These are phyloP conservation scores for Xerocomus spinulosus DNA, from an alignment of 768 basidiomycete genomes.

Conservation along the genomic window DNA sequence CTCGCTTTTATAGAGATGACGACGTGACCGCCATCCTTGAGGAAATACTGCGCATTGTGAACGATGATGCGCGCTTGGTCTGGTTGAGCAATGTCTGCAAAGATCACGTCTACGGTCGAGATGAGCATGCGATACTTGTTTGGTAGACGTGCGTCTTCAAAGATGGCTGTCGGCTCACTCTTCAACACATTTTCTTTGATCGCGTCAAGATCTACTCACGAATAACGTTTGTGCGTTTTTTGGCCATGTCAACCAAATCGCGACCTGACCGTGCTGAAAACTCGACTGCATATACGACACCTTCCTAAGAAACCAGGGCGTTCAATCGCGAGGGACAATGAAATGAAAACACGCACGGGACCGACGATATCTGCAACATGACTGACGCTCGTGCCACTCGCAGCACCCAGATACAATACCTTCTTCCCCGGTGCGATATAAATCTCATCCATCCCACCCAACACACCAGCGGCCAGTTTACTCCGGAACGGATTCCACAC, in stretches of 20 bases:
- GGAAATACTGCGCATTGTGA: constrained; percentile 91
- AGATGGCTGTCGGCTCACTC: constrained; percentile 58
- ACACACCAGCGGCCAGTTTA: constrained; percentile 94
- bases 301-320: constrained; percentile 54
- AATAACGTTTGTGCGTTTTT: constrained; percentile 98
- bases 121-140: constrained; percentile 97
- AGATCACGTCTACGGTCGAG: constrained; percentile 93
- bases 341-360: constrained; percentile 52
- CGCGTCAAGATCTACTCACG: constrained; percentile 49
- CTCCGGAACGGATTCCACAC: constrained; percentile 99
- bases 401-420: constrained; percentile 96
- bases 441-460: constrained; percentile 92
- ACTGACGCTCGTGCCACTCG: constrained; percentile 95
- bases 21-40: constrained; percentile 88
- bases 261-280: constrained; percentile 96
- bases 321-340: constrained; percentile 5
- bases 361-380: constrained; percentile 99
- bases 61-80: constrained; percentile 97
- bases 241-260: constrained; percentile 98
- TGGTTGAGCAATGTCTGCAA: constrained; percentile 97
- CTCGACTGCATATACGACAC: constrained; percentile 96
- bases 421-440: constrained; percentile 92
- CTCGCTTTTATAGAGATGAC: constrained; percentile 99
- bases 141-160: constrained; percentile 95
- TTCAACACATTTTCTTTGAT: constrained; percentile 1